Percentiles rank a stretch among this genome's conserved stretches.
Conservation (phyloP, 2,329 filamentous ascomycete species). For the Exophiala sp. region DNA sequence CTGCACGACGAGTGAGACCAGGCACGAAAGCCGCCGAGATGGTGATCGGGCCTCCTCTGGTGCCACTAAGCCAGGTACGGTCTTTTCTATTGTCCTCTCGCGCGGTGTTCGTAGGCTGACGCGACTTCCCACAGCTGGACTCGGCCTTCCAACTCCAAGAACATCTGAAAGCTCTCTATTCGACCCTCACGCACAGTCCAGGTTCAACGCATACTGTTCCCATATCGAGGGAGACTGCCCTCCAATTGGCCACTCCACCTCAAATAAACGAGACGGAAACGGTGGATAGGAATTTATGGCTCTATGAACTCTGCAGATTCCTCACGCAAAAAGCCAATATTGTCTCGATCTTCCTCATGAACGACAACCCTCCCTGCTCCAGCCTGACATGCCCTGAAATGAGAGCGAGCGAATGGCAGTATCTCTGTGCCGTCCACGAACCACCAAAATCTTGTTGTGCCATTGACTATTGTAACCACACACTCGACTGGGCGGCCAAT, state of each 20-base stretch:
- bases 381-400: conserved; percentile 89
- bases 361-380: conserved; percentile 84
- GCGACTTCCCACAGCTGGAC: conserved; percentile 61
- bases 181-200: conserved; percentile 64
- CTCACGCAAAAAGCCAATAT: conserved; percentile 91
- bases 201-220: conserved; percentile 54
- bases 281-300: conserved; percentile 83
- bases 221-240: conserved; percentile 69
- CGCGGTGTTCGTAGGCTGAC: background rate
- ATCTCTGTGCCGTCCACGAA: conserved; percentile 94
- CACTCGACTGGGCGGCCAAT: conserved; percentile 94
- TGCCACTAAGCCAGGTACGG: conserved; percentile 74
- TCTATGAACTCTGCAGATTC: conserved; percentile 96
- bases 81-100: background rate
- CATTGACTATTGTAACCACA: conserved; percentile 98
- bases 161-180: conserved; percentile 87
- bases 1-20: conserved; percentile 78
- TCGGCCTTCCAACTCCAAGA: conserved; percentile 97
- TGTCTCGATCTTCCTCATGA: conserved; percentile 86
- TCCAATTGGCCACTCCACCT: conserved; percentile 71
- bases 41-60: conserved; percentile 80
- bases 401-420: conserved; percentile 98
- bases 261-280: conserved; percentile 38
- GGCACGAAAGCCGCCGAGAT: conserved; percentile 91
- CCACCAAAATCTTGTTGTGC: conserved; percentile 95